A percentile compares a stretch with the other conserved stretches of the same genome.
Conservation (phyloP, 225 moss, liverwort and hornwort genomes). For the Lunularia cruciata region DNA sequence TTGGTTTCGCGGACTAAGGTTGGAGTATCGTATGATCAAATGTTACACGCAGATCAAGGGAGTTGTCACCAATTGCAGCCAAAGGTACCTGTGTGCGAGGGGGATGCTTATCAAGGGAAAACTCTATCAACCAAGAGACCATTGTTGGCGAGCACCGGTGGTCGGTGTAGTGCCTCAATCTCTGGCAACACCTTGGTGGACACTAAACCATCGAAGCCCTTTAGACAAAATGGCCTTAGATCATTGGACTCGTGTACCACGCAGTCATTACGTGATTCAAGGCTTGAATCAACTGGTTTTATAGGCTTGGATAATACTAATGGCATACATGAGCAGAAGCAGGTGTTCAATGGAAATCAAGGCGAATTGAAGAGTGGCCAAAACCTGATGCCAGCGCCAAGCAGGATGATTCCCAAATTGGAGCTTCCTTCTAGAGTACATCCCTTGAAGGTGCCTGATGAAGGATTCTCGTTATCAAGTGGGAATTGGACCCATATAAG, state of each 20-base stretch:
- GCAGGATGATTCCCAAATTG: neutral
- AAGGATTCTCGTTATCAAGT: neutral
- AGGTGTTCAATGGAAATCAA: neutral
- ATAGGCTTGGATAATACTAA: neutral
- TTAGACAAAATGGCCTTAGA: neutral
- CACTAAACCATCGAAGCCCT: neutral
- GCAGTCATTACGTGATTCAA: neutral
- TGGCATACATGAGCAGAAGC: neutral
- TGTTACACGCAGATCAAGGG: neutral
- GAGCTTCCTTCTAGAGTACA: neutral
- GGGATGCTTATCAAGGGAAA: neutral
- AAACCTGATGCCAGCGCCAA: neutral
- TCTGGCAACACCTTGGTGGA: neutral
- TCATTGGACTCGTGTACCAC: neutral
- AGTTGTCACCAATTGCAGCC: neutral
- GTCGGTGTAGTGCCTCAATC: neutral
- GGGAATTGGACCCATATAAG: neutral
- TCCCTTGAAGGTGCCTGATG: neutral
- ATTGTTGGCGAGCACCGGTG: neutral
- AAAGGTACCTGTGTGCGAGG: neutral
- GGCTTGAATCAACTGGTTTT: neutral
- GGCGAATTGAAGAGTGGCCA: neutral
- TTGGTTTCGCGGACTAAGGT: neutral
- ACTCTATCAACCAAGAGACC: neutral
- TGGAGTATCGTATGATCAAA: slow-evolving; percentile 11